A percentile compares a stretch with the other conserved stretches of the same genome.
Evolutionary conservation across 495 filamentous ascomycete genomes (phyloP).

Genomic region (Penicillium bialowiezense): DNA sequence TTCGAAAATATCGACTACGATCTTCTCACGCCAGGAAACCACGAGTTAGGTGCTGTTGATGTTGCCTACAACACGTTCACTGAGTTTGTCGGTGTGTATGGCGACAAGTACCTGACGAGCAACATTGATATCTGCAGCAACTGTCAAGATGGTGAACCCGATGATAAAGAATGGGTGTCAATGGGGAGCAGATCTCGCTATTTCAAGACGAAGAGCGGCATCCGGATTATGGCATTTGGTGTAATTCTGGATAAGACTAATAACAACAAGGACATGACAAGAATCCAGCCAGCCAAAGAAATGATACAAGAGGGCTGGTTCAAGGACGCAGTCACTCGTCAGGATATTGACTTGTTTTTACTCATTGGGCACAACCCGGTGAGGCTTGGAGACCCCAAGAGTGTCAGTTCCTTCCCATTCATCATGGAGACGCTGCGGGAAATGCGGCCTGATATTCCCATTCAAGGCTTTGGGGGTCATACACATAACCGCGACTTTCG

Average conservation of each 20-base stretch:
- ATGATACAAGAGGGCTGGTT: conserved; percentile 28
- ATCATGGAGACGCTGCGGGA: conserved; percentile 32
- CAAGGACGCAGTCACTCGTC: conserved; percentile 29
- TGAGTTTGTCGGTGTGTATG: conserved; percentile 34
- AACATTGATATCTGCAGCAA: conserved; percentile 33
- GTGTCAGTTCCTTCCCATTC: conserved; percentile 24
- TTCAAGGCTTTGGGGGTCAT: conserved; percentile 43
- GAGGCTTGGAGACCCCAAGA: conserved; percentile 5
- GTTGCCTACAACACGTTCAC: conserved; percentile 31
- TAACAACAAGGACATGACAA: conserved; percentile 11
- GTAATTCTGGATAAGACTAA: conserved; percentile 29
- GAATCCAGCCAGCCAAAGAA: conserved; percentile 8
- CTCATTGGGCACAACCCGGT: conserved; percentile 38
- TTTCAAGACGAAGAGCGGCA: conserved; percentile 32
- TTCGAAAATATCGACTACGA: conserved; percentile 44
- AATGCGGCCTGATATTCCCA: conserved; percentile 27
- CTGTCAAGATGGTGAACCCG: conserved; percentile 9
- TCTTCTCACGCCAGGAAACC: conserved; percentile 41
- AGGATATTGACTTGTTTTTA: conserved; percentile 36
- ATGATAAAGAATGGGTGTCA: conserved; percentile 25
- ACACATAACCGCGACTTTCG: conserved; percentile 36
- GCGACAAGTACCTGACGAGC: conserved; percentile 40
- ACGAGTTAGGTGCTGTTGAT: conserved; percentile 29
- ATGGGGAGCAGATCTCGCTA: conserved; percentile 35
- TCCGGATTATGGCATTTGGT: conserved; percentile 41